Conservation (phyloP, 148 eudicot genomes). For the Hydrangea macrophylla region DNA sequence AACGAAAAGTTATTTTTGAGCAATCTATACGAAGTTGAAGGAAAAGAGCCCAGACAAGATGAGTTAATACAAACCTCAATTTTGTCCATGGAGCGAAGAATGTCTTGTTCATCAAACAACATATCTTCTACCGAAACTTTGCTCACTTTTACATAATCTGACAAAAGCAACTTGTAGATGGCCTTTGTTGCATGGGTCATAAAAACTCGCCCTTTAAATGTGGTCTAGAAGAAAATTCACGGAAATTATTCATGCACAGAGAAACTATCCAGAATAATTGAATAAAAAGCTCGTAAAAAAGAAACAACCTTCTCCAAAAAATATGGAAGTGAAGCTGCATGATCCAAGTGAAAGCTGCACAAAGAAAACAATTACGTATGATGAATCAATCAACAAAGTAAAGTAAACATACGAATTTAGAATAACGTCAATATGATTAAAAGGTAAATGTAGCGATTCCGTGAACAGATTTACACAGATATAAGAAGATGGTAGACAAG, state of each 20-base stretch:
- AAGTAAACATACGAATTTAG: conserved; percentile 4
- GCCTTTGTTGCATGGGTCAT: conserved; percentile 99
- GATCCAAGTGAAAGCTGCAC: conserved; percentile 97
- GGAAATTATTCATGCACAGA: conserved; percentile 7
- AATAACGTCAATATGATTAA: background rate
- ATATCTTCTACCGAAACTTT: conserved; percentile 97
- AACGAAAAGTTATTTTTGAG: background rate
- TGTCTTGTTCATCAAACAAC: conserved; percentile 89
- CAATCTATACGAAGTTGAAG: no score
- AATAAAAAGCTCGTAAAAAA: conserved; percentile 11
- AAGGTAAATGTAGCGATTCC: background rate
- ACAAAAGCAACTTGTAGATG: conserved; percentile 78
- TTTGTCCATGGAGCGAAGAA: conserved; percentile 92
- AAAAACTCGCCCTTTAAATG: conserved; percentile 85
- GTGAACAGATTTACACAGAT: background rate
- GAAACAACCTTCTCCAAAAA: conserved; percentile 83
- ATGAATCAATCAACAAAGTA: conserved; percentile 2
- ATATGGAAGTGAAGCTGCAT: conserved; percentile 98
- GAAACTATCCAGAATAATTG: background rate
- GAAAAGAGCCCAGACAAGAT: no score
- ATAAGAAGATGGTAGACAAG: background rate
- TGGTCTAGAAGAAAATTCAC: conserved; percentile 44
- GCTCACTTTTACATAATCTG: conserved; percentile 97
- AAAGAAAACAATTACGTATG: background rate
- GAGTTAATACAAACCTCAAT: conserved; percentile 84